Conservation (phyloP, 2,329 filamentous ascomycete species). For the Sordariomycetes sp. region DNA sequence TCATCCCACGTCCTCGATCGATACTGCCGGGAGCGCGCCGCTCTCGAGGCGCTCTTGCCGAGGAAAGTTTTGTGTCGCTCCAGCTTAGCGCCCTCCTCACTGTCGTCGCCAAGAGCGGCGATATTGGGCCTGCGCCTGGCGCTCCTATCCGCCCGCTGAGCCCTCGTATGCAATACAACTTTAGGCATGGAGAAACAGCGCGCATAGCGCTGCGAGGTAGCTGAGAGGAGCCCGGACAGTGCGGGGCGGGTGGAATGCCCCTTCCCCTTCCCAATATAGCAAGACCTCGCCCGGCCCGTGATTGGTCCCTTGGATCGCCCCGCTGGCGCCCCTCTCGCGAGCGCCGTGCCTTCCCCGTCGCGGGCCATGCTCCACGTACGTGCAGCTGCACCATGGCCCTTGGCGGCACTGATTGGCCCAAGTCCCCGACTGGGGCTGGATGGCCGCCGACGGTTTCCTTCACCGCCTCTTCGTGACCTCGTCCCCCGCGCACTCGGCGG, state of each 20-base stretch:
- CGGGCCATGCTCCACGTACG: slow-evolving; percentile 5
- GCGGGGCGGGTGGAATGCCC: neutral
- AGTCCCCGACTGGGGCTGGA: slow-evolving; percentile 13
- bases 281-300: slow-evolving; percentile 5
- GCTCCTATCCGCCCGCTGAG: too few relatives aligned
- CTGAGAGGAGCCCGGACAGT: slow-evolving; percentile 6
- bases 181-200: too few relatives aligned
- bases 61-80: too few relatives aligned
- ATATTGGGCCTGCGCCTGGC: too few relatives aligned
- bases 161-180: too few relatives aligned
- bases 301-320: slow-evolving; percentile 8
- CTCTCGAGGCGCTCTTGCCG: too few relatives aligned
- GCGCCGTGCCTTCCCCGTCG: slow-evolving; percentile 8
- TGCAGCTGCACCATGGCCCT: slow-evolving; percentile 5
- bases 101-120: too few relatives aligned
- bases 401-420: slow-evolving; percentile 12
- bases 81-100: too few relatives aligned
- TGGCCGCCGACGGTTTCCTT: slow-evolving; percentile 11
- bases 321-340: slow-evolving; percentile 6
- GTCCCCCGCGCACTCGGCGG: slow-evolving; percentile 3
- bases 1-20: too few relatives aligned
- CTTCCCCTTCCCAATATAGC: slow-evolving; percentile 6
- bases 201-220: neutral
- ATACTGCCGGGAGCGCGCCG: too few relatives aligned
- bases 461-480: slow-evolving; percentile 15